Percentiles rank a stretch among this genome's conserved stretches.
These are phyloP conservation scores for Theobroma grandiflorum DNA, from an alignment of 441 rosid species.

Conservation along the genomic window DNA sequence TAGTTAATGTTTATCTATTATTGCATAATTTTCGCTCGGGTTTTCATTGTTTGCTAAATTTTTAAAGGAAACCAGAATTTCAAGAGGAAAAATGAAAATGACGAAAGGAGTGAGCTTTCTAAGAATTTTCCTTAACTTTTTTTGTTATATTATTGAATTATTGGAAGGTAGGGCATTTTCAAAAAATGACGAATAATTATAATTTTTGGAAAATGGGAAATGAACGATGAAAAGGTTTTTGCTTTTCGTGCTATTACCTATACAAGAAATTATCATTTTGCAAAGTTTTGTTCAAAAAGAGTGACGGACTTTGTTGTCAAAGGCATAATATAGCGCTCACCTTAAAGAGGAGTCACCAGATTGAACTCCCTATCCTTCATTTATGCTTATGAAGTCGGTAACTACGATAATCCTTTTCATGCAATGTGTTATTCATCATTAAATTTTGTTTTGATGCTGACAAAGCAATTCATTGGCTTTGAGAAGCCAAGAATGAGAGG, in stretches of 20 bases:
- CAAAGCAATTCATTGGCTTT: neutral
- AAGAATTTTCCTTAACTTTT: neutral
- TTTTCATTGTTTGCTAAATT: neutral
- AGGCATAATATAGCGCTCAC: neutral
- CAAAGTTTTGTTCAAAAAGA: too few relatives aligned
- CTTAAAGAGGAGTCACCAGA: too few relatives aligned
- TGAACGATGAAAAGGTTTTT: too few relatives aligned
- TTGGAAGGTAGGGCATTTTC: neutral
- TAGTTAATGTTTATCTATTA: neutral
- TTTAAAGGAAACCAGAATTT: too few relatives aligned
- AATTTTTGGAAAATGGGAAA: neutral
- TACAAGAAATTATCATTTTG: neutral
- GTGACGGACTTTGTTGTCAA: neutral
- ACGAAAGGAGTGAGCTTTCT: too few relatives aligned
- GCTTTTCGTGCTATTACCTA: too few relatives aligned
- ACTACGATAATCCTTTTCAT: neutral
- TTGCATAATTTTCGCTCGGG: neutral
- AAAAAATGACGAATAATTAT: neutral
- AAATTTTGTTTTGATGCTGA: neutral
- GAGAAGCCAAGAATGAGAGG: constrained; percentile 10
- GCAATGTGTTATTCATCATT: neutral
- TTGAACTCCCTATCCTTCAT: too few relatives aligned
- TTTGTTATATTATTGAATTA: neutral
- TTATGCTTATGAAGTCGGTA: neutral
- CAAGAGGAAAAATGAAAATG: too few relatives aligned